Percentiles rank a stretch among this genome's conserved stretches.
Evolutionary conservation across 2,329 filamentous ascomycete species (phyloP).

Genomic region (Cadophora sp.): DNA sequence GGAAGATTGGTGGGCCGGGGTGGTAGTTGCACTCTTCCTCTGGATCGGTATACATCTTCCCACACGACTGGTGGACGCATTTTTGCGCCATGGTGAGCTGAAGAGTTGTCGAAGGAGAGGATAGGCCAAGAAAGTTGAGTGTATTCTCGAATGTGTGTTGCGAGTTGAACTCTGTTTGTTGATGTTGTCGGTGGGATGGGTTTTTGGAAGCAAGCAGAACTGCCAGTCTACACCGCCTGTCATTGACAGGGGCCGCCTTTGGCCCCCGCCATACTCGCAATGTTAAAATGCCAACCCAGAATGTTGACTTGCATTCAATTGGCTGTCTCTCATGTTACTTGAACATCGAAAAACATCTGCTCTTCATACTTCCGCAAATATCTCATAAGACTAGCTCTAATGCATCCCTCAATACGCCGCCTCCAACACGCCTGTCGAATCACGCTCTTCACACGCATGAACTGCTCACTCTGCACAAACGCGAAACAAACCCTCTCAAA

Average conservation of each 20-base stretch:
- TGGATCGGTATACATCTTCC: slow-evolving; percentile 82
- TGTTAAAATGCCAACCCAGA: too few relatives aligned
- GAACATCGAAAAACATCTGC: not conserved
- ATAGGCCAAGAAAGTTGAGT: not conserved
- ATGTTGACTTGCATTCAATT: too few relatives aligned
- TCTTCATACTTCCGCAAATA: not conserved
- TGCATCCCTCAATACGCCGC: slow-evolving; percentile 59
- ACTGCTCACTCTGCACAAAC: slow-evolving; percentile 73
- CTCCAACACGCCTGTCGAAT: slow-evolving; percentile 64
- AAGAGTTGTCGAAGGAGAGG: not conserved
- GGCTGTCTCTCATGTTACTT: not conserved
- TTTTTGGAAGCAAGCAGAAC: slow-evolving; percentile 28
- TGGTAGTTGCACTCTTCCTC: slow-evolving; percentile 91
- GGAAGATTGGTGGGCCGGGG: slow-evolving; percentile 91
- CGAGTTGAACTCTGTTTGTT: slow-evolving; percentile 8
- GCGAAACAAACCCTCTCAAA: slow-evolving; percentile 72
- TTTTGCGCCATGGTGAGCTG: slow-evolving; percentile 63
- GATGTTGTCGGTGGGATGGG: slow-evolving; percentile 3
- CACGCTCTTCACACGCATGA: slow-evolving; percentile 76
- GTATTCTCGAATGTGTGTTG: not conserved
- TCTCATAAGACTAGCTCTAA: slow-evolving; percentile 42
- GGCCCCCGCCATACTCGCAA: not conserved
- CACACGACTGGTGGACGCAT: slow-evolving; percentile 96
- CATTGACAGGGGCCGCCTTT: not conserved
- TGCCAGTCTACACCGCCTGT: not conserved